These are phyloP conservation scores for Pistacia integerrima DNA, from an alignment of 345 rosid genomes.

Conservation along the genomic window DNA sequence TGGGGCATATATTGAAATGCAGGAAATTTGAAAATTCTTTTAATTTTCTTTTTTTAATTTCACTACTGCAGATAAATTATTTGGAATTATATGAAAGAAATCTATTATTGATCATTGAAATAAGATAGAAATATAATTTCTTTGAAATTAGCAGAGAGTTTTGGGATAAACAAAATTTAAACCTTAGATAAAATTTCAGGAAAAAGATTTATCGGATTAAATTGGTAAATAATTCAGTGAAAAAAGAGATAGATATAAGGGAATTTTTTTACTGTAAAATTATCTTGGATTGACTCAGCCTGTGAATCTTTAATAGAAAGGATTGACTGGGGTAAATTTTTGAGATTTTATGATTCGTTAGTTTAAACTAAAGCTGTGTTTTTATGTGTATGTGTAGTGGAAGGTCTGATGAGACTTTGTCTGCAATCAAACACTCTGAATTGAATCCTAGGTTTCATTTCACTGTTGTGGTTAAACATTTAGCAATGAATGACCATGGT, in stretches of 20 bases:
- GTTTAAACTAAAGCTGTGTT: conserved; percentile 2
- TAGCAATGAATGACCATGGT: conserved; percentile 64
- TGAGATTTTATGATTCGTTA: not conserved
- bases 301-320: not conserved
- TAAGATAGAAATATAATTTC: no score
- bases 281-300: not conserved
- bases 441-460: conserved; percentile 26
- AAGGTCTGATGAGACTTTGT: conserved; percentile 48
- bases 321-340: not conserved
- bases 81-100: not conserved
- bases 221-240: no score
- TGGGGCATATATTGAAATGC: not conserved
- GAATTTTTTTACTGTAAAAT: not conserved
- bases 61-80: not conserved
- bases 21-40: not conserved
- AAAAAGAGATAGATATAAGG: not conserved
- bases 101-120: not conserved
- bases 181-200: no score
- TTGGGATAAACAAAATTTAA: no score
- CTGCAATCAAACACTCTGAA: conserved; percentile 30
- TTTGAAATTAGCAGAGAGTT: no score
- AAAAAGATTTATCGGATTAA: no score
- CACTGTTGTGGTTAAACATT: conserved; percentile 26
- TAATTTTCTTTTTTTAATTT: no score
- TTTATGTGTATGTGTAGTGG: conserved; percentile 24